phyloP scores from a whole-genome alignment of 73 alveolate species.

The Paramecium sexaurelia region DNA sequence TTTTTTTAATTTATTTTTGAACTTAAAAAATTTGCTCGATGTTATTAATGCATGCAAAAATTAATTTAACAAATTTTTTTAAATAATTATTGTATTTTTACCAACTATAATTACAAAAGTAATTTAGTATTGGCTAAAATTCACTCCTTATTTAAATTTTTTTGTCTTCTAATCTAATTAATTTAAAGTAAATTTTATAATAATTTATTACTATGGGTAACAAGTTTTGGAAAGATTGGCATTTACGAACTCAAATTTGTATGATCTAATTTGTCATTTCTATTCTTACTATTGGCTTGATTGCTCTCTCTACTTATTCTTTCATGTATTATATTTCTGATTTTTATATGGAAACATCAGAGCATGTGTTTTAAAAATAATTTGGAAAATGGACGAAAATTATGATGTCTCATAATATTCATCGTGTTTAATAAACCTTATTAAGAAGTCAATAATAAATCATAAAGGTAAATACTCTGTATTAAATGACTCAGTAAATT shows the following conservation, averaged over 20 bases:
- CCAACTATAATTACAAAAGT: no score
- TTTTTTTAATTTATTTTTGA: neutral
- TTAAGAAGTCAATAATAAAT: constrained; percentile 10
- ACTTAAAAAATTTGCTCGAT: neutral
- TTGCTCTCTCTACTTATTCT: neutral
- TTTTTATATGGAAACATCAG: neutral
- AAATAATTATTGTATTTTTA: no score
- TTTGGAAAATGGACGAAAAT: constrained; percentile 8
- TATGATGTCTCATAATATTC: neutral
- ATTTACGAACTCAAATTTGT: neutral
- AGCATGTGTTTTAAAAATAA: neutral
- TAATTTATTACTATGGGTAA: neutral
- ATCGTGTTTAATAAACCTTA: neutral
- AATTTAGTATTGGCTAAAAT: neutral
- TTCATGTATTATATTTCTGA: neutral
- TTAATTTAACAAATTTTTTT: neutral
- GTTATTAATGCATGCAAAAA: neutral
- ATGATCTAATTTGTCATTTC: neutral
- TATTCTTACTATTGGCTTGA: neutral
- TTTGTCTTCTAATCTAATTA: neutral
- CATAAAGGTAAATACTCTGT: neutral
- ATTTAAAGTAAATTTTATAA: neutral
- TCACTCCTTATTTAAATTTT: neutral
- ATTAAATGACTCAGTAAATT: neutral
- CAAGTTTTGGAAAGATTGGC: neutral